Percentiles rank a stretch among this genome's conserved stretches.
These are phyloP conservation scores for Cornus suecica DNA, from an alignment of 148 eudicot genomes.

Conservation along the genomic window DNA sequence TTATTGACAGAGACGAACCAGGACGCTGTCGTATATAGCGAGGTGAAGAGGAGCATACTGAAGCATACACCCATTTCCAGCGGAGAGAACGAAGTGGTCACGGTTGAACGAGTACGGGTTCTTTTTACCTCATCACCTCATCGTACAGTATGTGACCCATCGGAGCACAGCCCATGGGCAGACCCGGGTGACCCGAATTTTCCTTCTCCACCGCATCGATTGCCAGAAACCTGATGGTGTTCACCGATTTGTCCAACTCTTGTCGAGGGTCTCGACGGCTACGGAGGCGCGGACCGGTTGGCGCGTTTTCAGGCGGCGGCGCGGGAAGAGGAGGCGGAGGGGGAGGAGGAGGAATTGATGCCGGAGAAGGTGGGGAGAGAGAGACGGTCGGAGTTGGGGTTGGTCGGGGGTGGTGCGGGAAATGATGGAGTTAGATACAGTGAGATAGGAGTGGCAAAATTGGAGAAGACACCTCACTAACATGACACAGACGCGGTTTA, in stretches of 20 bases:
- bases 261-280: slow-evolving; percentile 44
- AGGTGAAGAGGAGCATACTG: slow-evolving; percentile 94
- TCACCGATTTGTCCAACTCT: slow-evolving; percentile 59
- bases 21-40: slow-evolving; percentile 88
- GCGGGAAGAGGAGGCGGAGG: slow-evolving; percentile 19
- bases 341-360: slow-evolving; percentile 31
- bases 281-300: slow-evolving; percentile 41
- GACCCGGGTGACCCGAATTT: slow-evolving; percentile 96
- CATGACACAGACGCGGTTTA: no score
- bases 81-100: slow-evolving; percentile 89
- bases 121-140: slow-evolving; percentile 85
- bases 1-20: slow-evolving; percentile 28
- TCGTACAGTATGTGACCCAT: slow-evolving; percentile 91
- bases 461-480: no score
- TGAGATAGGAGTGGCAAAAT: no score
- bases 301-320: slow-evolving; percentile 21
- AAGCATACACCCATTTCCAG: slow-evolving; percentile 95
- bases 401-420: slow-evolving; percentile 18
- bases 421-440: slow-evolving; percentile 42
- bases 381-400: neutral
- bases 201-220: slow-evolving; percentile 98
- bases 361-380: slow-evolving; percentile 39
- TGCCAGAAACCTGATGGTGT: slow-evolving; percentile 77
- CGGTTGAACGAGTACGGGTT: slow-evolving; percentile 92
- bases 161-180: slow-evolving; percentile 99